Evolutionary conservation across 2,329 filamentous ascomycete genomes (phyloP), one percentile per base, ranked within the genome.

Genomic region (Xylariaceae sp.): DNA sequence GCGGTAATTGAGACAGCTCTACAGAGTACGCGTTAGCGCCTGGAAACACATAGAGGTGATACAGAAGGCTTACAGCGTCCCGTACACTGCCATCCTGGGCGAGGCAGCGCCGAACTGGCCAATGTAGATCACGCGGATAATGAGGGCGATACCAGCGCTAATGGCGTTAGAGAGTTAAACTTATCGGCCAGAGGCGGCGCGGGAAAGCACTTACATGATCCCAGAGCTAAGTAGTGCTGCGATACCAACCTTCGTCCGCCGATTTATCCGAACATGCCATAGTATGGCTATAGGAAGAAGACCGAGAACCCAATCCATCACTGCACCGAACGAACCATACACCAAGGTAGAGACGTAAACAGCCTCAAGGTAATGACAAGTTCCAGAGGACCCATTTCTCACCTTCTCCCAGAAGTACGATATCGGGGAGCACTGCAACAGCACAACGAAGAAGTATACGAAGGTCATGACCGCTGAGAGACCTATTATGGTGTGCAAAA

Each of bases 221-320:
- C 75, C 80, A 67, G 82, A 75, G 33, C 76, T 72, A 2, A 83
- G 64, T 41, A 84, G 73, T 2, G 74, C 59, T 4, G 73, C 74
- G 23, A 83, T 70, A 13, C 75, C 69, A 5, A 75, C 46, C 59
- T 81, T 82, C 3, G 75, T 78, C 30, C 72, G 70, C 32, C 64
- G 65, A 35, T 75, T 76, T 68, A 83, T 78, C 52, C 77, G 74
- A 29, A 82, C 70, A 16, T 75, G 68, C 76, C 78, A 81, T 0
- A 83, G 69, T 32, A 83, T 73, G 10, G 74, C 73, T 6, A 81
- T 71, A 0, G 81, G 81, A 4, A 83, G 63, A 3, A 80, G 62
- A 2, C 76, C 79, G 10, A 82, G 71, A 1, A 73, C 72, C 67
- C 78, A 77, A 56, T 84, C 80, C 36, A 71, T 74, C 4, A 75